These are phyloP conservation scores for Aspergillus ruber DNA, from an alignment of 2,329 filamentous ascomycete species.

Conservation along the genomic window DNA sequence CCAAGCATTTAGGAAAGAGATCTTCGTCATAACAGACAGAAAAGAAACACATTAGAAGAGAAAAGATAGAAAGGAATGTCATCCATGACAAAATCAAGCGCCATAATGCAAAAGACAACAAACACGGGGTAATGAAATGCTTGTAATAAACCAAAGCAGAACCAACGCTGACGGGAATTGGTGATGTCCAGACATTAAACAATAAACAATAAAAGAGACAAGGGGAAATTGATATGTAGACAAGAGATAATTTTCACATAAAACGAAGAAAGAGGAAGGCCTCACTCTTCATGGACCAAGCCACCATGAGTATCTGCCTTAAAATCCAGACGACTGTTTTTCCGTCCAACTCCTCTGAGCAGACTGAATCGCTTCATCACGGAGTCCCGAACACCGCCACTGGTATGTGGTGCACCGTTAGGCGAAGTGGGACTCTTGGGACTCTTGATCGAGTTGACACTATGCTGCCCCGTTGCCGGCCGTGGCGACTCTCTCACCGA, in stretches of 20 bases:
- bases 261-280: constrained; percentile 7
- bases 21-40: constrained; percentile 3
- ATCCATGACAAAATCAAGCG: neutral
- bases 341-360: constrained; percentile 64
- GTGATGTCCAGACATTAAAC: constrained; percentile 21
- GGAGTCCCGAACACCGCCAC: constrained; percentile 47
- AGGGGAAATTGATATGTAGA: constrained; percentile 4
- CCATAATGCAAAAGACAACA: constrained; percentile 8
- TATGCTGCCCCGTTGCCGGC: constrained; percentile 26
- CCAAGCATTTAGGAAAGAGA: neutral
- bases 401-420: constrained; percentile 26
- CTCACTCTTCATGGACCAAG: constrained; percentile 32
- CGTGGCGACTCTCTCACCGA: constrained; percentile 28
- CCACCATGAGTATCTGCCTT: constrained; percentile 22
- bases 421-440: constrained; percentile 28
- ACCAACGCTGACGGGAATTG: constrained; percentile 3
- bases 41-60: constrained; percentile 1
- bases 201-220: neutral
- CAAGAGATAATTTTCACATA: constrained; percentile 6
- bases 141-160: neutral
- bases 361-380: constrained; percentile 74
- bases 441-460: constrained; percentile 12
- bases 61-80: constrained; percentile 5
- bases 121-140: neutral
- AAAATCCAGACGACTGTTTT: constrained; percentile 53